Percentiles rank a stretch among this genome's conserved stretches.
phyloP scores from a whole-genome alignment of 1,139 yeast genomes.

The Pichia kudriavzevii region DNA sequence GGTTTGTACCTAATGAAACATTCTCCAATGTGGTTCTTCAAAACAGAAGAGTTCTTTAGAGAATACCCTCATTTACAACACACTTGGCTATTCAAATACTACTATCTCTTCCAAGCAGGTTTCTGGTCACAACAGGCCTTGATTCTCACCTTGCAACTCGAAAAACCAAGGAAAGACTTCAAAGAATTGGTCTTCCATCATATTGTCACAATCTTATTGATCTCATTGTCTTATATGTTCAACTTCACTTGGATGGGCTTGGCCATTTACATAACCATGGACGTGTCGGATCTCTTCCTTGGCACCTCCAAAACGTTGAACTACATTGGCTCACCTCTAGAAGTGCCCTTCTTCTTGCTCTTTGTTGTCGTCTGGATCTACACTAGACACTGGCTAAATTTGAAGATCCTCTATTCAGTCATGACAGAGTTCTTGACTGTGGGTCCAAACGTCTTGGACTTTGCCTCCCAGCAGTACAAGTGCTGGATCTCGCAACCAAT shows the following conservation, averaged over 20 bases:
- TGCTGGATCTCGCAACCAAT: conserved; percentile 93
- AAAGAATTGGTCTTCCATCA: conserved; percentile 89
- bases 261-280: conserved; percentile 91
- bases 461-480: conserved; percentile 91
- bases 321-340: conserved; percentile 62
- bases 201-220: conserved; percentile 80
- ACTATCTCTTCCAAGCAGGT: conserved; percentile 88
- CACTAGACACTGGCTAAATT: conserved; percentile 77
- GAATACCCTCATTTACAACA: conserved; percentile 80
- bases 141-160: conserved; percentile 73
- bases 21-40: conserved; percentile 82
- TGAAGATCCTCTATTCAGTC: conserved; percentile 79
- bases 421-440: conserved; percentile 79
- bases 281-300: conserved; percentile 82
- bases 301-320: conserved; percentile 78
- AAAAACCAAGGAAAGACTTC: conserved; percentile 92
- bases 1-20: conserved; percentile 85
- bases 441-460: conserved; percentile 74
- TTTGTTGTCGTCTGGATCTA: conserved; percentile 78
- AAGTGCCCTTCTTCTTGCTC: conserved; percentile 58
- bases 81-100: conserved; percentile 63
- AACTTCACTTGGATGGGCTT: conserved; percentile 96
- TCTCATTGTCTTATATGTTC: conserved; percentile 85
- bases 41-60: conserved; percentile 72
- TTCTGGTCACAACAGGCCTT: conserved; percentile 96